Base-by-base conservation (phyloP, 805 yeast species). In the Kuraishia ogatae region DNA sequence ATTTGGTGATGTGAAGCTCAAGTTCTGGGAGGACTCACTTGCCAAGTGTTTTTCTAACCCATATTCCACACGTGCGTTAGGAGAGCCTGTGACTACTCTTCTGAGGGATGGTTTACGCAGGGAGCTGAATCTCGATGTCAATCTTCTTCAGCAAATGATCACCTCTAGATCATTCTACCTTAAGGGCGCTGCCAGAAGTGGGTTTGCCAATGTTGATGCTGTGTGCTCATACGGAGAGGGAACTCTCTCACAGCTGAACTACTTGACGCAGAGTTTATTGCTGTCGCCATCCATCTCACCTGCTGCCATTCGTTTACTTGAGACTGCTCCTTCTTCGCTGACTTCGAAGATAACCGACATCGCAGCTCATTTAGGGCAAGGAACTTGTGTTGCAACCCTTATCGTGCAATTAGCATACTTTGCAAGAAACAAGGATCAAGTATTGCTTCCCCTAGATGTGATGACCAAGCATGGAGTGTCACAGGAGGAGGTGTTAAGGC, bases 181-280 rank as follows among this genome's bases (percentile, higher is more conserved):
- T 24, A 71, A 75, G 26, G 74, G 75, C 49, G 74, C 73, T 8
- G 71, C 76, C 29, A 77, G 84, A 53, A 69, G 75, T 11, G 71
- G 72, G 4, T 70, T 69, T 48, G 54, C 58, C 24, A 71, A 73
- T 7, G 63, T 79, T 1, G 84, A 84, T 49, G 81, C 79, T 48
- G 75, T 89, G 58, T 86, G 91, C 53, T 78, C 89, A 1, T 84
- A 79, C 62, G 96, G 96, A 1, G 96, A 89, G 67, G 94, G 93
- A 0, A 80, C 86, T 0, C 78, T 78, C 61, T 85, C 96, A 1
- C 94, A 87, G 65, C 70, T 87, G 61, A 84, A 84, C 61, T 89
- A 89, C 61, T 69, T 84, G 17, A 74, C 82, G 8, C 89, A 84
- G 61, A 82, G 82, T 3, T 68, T 82, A 17, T 61, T 84, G 47